Evolutionary conservation across 148 eudicot species (phyloP), one percentile per base, ranked within the genome.

Genomic region (Talinum fruticosum): DNA sequence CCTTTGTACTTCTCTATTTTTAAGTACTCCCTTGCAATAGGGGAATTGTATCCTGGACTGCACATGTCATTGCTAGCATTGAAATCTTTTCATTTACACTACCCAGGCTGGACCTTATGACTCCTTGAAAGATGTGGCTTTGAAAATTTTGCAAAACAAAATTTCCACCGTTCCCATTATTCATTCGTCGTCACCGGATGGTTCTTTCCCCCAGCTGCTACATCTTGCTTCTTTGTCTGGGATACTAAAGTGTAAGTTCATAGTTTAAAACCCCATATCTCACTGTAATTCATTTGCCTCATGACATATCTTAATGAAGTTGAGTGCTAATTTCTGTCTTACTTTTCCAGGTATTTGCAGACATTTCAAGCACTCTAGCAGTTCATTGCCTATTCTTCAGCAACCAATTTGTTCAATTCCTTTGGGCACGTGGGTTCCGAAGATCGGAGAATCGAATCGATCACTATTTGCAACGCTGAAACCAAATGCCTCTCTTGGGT

Each of bases 381-480:
- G 89, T 76, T 84, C 97, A 72, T 85, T 94, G 88, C 97, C 98
- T 21, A 87, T 94, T 81, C 97, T 94, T 84, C 93, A 92, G 77
- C 90, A 86, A 75, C 97, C 98, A 71, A 94, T 94, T 51, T 86
- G 85, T 83, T 79, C 91, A 41, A 87, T 94, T 85, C 94, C 91
- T 86, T 61, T 94, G 83, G 98, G 98, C 74, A 92, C 97, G 28
- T 90, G 98, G 98, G 97, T 94, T 83, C 97, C 98, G 2, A 90
- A 89, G 84, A 89, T 90, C 69, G 95, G 98, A 57, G 97, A 92
- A 65, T 73, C 98, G 38, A 89, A 78, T 80, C 83, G 86, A 76
- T 86, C 72, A 41, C 91, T 91, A 57, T 86, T 94, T 75, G 95
- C 95, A 37, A 92, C 87, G 90, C 75, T 94, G 84, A 92, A 88